Evolutionary conservation across 2,329 filamentous ascomycete species (phyloP).

Genomic region (Cytospora schulzeri): DNA sequence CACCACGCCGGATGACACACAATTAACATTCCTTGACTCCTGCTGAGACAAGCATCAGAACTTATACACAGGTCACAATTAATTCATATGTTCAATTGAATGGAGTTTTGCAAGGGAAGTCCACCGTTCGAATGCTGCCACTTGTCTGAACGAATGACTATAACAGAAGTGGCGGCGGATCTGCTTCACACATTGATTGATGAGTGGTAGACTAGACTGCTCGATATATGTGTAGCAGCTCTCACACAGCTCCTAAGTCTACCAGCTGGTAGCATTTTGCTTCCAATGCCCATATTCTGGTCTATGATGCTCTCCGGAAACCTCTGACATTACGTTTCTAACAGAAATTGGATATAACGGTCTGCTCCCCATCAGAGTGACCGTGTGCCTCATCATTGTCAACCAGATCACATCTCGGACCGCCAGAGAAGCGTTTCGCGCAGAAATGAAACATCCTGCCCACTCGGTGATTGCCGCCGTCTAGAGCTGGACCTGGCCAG

Average conservation of each 20-base stretch:
- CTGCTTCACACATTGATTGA: not conserved
- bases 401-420: not conserved
- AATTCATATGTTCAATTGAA: too few species aligned
- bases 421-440: not conserved
- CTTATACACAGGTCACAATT: too few species aligned
- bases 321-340: too few species aligned
- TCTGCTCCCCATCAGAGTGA: too few species aligned
- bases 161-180: not conserved
- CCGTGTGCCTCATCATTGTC: not conserved
- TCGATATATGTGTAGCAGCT: not conserved
- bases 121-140: not conserved
- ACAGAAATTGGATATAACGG: too few species aligned
- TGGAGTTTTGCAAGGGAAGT: not conserved
- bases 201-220: not conserved
- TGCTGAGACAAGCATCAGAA: too few species aligned
- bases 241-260: not conserved
- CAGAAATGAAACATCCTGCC: too few species aligned
- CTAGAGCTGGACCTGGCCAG: too few species aligned
- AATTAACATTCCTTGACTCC: too few species aligned
- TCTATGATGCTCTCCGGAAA: too few species aligned
- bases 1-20: conserved; percentile 2
- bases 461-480: not conserved
- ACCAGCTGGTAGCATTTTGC: not conserved
- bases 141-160: not conserved
- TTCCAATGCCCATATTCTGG: not conserved